phyloP scores from a whole-genome alignment of 2,329 filamentous ascomycete genomes.

The Ophiostoma pallidulum region DNA sequence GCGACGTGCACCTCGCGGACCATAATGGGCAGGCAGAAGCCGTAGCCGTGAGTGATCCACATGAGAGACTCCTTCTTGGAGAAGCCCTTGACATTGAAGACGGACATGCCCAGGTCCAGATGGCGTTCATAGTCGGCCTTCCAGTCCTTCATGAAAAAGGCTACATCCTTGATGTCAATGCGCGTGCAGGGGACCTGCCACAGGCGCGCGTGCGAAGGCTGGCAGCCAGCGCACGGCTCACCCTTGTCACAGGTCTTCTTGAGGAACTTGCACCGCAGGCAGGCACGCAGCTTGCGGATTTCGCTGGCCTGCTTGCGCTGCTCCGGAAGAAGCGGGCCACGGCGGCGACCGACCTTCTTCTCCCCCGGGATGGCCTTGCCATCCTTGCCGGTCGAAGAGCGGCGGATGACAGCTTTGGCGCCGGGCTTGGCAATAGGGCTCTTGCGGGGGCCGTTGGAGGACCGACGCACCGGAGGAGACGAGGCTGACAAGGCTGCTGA shows the following conservation, averaged over 20 bases:
- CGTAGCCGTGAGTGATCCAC: constrained; percentile 95
- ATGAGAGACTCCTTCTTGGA: constrained; percentile 58
- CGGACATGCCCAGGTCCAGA: constrained; percentile 74
- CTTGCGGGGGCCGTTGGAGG: constrained; percentile 55
- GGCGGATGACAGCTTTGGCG: constrained; percentile 75
- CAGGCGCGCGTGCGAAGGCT: constrained; percentile 86
- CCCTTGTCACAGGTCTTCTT: constrained; percentile 99
- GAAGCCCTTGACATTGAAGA: constrained; percentile 89
- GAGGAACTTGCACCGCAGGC: constrained; percentile 92
- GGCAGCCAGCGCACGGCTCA: constrained; percentile 89
- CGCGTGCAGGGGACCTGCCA: constrained; percentile 98
- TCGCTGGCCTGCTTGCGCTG: constrained; percentile 95
- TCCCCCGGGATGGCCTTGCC: constrained; percentile 62
- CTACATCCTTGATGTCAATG: constrained; percentile 97
- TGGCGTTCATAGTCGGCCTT: constrained; percentile 94
- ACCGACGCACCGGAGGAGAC: constrained; percentile 57
- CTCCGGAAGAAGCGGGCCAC: constrained; percentile 82
- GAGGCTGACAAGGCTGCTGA: constrained; percentile 41
- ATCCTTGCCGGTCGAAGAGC: constrained; percentile 60
- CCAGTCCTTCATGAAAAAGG: constrained; percentile 99
- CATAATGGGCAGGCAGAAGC: constrained; percentile 83
- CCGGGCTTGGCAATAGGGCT: constrained; percentile 67
- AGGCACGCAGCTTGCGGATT: constrained; percentile 89
- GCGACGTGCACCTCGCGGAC: constrained; percentile 88
- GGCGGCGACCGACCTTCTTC: constrained; percentile 87